Conservation (phyloP, 192 early-diverging fungal genomes). For the Bifiguratus adelaidae region DNA sequence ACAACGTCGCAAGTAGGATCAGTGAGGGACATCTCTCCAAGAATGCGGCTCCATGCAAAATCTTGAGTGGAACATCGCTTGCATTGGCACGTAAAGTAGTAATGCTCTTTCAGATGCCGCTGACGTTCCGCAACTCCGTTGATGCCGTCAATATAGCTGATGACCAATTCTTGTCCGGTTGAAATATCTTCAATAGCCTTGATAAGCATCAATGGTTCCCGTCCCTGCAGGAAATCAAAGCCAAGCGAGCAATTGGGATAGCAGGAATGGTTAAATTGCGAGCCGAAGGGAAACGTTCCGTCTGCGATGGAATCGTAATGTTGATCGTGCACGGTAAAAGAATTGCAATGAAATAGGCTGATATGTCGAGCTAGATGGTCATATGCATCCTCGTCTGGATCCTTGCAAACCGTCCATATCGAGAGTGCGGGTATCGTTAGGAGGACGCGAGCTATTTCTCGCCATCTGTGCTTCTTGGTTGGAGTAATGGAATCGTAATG, state of each 20-base stretch:
- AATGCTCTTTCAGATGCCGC: slow-evolving; percentile 12
- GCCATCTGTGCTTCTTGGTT: not conserved
- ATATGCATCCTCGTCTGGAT: not conserved
- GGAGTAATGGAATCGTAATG: not conserved
- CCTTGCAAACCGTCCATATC: not conserved
- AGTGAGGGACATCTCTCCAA: not conserved
- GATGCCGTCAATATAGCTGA: slow-evolving; percentile 23
- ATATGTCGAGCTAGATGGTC: not conserved
- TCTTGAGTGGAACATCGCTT: slow-evolving; percentile 1
- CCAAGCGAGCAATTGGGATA: not conserved
- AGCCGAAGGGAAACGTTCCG: not conserved
- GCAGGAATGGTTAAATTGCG: not conserved
- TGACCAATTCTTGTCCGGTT: slow-evolving; percentile 6
- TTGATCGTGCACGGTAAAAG: not conserved
- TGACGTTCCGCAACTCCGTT: slow-evolving; percentile 11
- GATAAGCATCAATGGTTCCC: not conserved
- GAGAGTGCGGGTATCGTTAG: not conserved
- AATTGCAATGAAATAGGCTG: not conserved
- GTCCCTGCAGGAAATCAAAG: no score
- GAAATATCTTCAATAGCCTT: not conserved
- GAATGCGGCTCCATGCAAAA: not conserved
- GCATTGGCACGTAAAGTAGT: slow-evolving; percentile 15
- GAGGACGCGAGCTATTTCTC: not conserved
- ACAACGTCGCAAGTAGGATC: no score
- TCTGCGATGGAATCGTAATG: not conserved